A percentile compares a stretch with the other conserved stretches of the same genome.
Evolutionary conservation across 2,329 filamentous ascomycete genomes (phyloP).

Genomic region (Pestalotiopsis sp.): DNA sequence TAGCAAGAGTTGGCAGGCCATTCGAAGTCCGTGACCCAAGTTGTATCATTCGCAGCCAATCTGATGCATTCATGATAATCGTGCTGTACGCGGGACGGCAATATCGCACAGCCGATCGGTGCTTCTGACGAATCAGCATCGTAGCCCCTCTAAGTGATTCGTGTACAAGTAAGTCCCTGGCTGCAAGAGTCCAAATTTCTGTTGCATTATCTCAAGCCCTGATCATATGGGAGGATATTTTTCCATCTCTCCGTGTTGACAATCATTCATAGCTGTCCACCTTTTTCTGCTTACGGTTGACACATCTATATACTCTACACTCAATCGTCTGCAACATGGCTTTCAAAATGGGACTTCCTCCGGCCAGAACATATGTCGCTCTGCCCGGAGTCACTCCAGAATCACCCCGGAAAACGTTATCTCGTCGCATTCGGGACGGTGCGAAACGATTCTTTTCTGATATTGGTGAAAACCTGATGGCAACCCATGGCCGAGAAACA

Average conservation of each 20-base stretch:
- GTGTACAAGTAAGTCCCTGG: background rate
- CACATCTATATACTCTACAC: background rate
- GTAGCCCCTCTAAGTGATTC: background rate
- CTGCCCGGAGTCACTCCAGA: background rate
- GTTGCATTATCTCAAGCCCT: background rate
- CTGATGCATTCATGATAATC: background rate
- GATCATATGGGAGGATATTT: background rate
- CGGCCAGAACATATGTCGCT: background rate
- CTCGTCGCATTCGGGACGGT: background rate
- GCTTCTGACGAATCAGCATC: background rate
- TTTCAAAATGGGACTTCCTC: background rate
- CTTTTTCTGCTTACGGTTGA: background rate
- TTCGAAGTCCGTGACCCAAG: background rate
- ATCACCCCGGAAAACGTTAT: background rate
- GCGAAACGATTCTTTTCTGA: background rate
- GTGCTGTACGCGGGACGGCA: background rate
- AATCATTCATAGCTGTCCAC: background rate
- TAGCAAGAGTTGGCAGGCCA: background rate
- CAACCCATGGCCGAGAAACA: background rate
- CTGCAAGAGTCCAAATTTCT: background rate
- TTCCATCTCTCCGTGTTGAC: accelerated
- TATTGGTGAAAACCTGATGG: background rate
- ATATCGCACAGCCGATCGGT: background rate
- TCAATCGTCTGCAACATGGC: background rate
- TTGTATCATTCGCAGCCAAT: background rate